phyloP scores from a whole-genome alignment of 352 stramenopile species.

The Halophytophthora polymorphica region DNA sequence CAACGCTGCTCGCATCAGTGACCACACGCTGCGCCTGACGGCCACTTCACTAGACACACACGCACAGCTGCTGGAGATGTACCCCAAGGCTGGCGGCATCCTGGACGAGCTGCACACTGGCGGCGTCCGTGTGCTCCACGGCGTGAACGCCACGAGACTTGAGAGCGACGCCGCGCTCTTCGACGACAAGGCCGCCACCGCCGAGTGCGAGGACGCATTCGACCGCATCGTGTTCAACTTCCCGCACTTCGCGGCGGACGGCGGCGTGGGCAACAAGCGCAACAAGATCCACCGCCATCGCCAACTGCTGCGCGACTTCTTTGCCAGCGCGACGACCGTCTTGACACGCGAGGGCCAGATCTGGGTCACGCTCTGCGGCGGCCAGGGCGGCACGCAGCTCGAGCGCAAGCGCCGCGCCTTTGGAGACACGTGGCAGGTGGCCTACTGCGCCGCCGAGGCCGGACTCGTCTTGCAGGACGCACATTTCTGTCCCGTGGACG shows the following conservation, averaged over 20 bases:
- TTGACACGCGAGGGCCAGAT: constrained; percentile 56
- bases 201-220: too few relatives aligned
- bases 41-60: constrained; percentile 70
- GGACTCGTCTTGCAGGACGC: constrained; percentile 57
- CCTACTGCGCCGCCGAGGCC: constrained; percentile 53
- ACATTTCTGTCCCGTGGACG: constrained; percentile 60
- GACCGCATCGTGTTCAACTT: constrained; percentile 88
- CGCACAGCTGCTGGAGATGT: constrained; percentile 69
- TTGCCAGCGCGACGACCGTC: constrained; percentile 55
- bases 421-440: constrained; percentile 82
- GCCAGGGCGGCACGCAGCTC: constrained; percentile 73
- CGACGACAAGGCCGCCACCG: background rate
- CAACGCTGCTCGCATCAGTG: constrained; percentile 25
- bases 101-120: constrained; percentile 51
- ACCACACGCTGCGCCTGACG: constrained; percentile 29
- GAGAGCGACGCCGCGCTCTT: constrained; percentile 29
- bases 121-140: constrained; percentile 55
- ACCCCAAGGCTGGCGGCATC: constrained; percentile 52
- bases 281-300: constrained; percentile 86
- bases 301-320: constrained; percentile 75
- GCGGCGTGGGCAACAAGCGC: constrained; percentile 46
- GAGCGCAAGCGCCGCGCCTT: constrained; percentile 55
- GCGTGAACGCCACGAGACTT: constrained; percentile 71
- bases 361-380: constrained; percentile 79
- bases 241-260: constrained; percentile 75